Evolutionary conservation across 768 basidiomycete genomes (phyloP), one percentile per base, ranked within the genome.

Genomic region (Auriscalpium microsporum): DNA sequence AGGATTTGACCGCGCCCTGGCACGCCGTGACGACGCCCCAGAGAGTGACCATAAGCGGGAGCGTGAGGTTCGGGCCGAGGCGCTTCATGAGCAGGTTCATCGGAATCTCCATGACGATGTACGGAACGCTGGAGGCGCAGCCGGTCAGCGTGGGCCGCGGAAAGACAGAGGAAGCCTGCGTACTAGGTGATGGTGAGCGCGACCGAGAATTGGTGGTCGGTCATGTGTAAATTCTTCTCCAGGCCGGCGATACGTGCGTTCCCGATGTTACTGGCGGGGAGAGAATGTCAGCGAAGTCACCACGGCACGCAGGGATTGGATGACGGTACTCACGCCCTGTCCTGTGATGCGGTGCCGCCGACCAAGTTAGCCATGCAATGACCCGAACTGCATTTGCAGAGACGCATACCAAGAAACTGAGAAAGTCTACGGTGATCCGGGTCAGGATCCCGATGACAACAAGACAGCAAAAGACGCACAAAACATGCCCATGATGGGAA

Each of bases 11-110:
- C 13, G 78, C 59, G 1, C 79, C 84, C 74, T 87, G 84, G 46
- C 81, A 69, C 8, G 81, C 74, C 10, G 78, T 75, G 14, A 82
- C 75, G n/a, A 86, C 48, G n/a, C 86, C 86, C 86, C 87, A 89
- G 1, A 80, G 61, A 0, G 78, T 74, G 47, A 86, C 67, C 76
- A 86, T 80, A 1, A 78, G 67, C 0, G 87, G 86, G 64, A 84
- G 74, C 48, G 79, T 68, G 55, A 80, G 74, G n/a, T 83, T 76
- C 1, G 85, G 80, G 3, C 83, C 78, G 47, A 75, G 62, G 71
- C 75, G 54, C 69, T 76, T 64, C 52, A 65, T 52, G 7, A 67
- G 46, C 35, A 63, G 33, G 53, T 67, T 69, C 45, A 62, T 58
- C 33, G 64, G 65, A 10, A 65, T 37, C 40, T 64, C 70, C 33